A percentile compares a stretch with the other conserved stretches of the same genome.
Conservation (phyloP, 192 early-diverging fungal species). For the Backusella australiensis region DNA sequence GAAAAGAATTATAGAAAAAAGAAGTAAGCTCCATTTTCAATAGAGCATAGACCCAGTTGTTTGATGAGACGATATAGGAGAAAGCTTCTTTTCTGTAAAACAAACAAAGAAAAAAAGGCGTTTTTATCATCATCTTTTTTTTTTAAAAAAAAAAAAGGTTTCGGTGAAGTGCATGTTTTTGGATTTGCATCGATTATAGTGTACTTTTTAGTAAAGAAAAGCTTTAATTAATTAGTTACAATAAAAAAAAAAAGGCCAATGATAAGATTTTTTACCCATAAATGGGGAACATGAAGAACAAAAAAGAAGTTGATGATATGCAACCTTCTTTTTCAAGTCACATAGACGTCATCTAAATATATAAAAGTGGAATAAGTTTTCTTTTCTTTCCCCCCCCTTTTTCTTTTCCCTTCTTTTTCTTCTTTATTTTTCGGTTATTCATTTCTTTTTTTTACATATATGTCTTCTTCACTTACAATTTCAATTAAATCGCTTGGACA, state of each 20-base stretch:
- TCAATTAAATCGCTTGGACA: conserved; percentile 25
- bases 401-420: background rate
- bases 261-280: background rate
- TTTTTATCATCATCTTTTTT: background rate
- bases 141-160: background rate
- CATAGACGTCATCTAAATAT: conserved; percentile 2
- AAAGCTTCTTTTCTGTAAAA: background rate
- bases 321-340: background rate
- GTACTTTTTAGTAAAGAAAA: background rate
- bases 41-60: background rate
- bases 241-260: background rate
- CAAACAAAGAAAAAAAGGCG: background rate
- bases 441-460: background rate
- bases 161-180: background rate
- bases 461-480: background rate
- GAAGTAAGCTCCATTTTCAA: background rate
- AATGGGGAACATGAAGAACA: background rate
- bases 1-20: background rate
- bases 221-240: background rate
- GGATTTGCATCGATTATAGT: background rate
- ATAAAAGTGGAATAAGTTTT: background rate
- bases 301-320: background rate
- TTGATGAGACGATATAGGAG: conserved; percentile 1
- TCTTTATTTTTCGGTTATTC: background rate
- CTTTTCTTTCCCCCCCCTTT: background rate